Conservation (phyloP, 768 basidiomycete genomes). For the Lactifluus pinguis region DNA sequence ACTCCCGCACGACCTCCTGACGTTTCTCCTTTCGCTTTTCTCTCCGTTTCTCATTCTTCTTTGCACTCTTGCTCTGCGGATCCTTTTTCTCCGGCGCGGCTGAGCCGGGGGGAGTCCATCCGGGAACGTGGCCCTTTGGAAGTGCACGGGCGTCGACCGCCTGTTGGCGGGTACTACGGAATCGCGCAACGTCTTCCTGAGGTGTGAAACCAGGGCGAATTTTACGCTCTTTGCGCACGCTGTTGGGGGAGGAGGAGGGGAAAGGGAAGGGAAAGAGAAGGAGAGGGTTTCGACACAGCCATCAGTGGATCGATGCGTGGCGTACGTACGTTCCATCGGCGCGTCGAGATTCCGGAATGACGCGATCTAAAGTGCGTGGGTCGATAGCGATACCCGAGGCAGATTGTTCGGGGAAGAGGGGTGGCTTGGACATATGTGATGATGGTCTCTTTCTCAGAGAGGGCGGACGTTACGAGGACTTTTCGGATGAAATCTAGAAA, state of each 20-base stretch:
- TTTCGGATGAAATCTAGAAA: neutral
- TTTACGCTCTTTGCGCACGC: conserved; percentile 79
- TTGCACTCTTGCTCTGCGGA: conserved; percentile 38
- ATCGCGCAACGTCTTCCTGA: conserved; percentile 86
- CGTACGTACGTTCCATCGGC: conserved; percentile 73
- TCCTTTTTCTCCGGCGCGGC: conserved; percentile 35
- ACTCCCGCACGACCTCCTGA: conserved; percentile 53
- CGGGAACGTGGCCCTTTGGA: conserved; percentile 75
- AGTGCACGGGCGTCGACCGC: conserved; percentile 55
- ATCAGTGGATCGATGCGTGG: neutral
- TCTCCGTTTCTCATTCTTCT: conserved; percentile 77
- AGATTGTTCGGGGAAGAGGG: conserved; percentile 61
- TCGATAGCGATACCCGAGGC: conserved; percentile 76
- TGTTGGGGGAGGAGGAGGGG: conserved; percentile 25
- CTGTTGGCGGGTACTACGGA: conserved; percentile 68
- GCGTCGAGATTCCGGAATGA: conserved; percentile 77
- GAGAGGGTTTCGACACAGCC: no score
- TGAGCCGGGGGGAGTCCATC: conserved; percentile 48
- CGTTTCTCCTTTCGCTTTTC: conserved; percentile 72
- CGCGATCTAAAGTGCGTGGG: conserved; percentile 77
- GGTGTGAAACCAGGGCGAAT: conserved; percentile 91
- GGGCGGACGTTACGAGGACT: neutral
- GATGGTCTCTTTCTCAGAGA: no score
- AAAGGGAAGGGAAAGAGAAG: no score
- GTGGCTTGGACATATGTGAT: conserved; percentile 35